Base-by-base conservation (phyloP, 1,284 basidiomycete genomes). In the Fomitopsis palustris region DNA sequence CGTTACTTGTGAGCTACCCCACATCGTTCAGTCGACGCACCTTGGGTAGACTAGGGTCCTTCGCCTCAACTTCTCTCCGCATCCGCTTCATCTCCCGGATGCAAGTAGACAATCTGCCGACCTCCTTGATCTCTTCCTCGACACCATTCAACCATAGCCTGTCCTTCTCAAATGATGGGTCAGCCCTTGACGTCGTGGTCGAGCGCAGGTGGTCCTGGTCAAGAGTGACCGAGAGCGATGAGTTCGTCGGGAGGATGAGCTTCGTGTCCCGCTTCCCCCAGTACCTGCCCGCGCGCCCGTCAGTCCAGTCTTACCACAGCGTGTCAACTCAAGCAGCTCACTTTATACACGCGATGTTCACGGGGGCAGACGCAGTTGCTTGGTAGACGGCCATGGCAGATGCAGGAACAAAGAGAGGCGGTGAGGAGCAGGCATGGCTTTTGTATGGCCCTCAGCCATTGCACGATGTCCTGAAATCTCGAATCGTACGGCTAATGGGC, bases 181-280 rank as follows among this genome's bases (percentile, higher is more conserved):
- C 92, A 4, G 92, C 90, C 27, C 93, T 87, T 14, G 95, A 94
- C 0, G 95, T 95, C 3, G 96, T 99, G 8, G 95, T 96, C 1
- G 94, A 94, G 59, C 94, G 84, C 25, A 99, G 84, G 69, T 99
- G 92, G 76, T 98, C 95, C 76, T 99, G 97, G 71, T 93, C 92
- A 60, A 99, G 88, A 3, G 97, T 99, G 53, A 99, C 93, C 2
- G 95, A 98, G 31, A 99, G 86, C 23, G 96, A 98, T 6, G 95
- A 95, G 78, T 99, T 99, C 66, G 96, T 98, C 31, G 96, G 96
- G 57, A 99, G 82, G 72, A 98, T 98, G 64, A 99, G 87, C 66
- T 88, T 86, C 9, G 94, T 96, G 77, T 98, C 92, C 65, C 96
- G 90, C 78, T 99, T 99, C 65, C 96, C 96, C 96, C 96, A 99